Evolutionary conservation across 169 alveolate species (phyloP).

Genomic region (Plasmodium gonderi): DNA sequence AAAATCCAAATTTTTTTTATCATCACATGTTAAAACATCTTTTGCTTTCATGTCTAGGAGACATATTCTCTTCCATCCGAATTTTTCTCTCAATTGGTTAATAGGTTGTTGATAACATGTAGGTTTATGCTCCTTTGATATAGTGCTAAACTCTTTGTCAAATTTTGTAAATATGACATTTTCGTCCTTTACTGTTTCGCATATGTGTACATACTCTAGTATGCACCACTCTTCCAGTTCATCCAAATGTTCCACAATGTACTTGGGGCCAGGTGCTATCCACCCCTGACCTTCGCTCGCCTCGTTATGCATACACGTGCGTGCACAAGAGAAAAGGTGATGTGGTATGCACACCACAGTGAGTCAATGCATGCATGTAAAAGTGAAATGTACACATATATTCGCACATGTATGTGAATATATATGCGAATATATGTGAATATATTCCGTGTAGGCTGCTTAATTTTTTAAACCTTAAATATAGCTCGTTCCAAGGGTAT

Average conservation of each 20-base stretch:
- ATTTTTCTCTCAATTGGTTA: constrained; percentile 23
- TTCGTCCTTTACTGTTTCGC: constrained; percentile 66
- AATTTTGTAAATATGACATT: constrained; percentile 71
- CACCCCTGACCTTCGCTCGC: not conserved
- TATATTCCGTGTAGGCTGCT: too few relatives aligned
- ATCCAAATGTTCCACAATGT: constrained; percentile 56
- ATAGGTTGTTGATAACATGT: constrained; percentile 39
- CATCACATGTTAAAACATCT: constrained; percentile 30
- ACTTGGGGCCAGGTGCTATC: constrained; percentile 4
- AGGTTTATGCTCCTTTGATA: constrained; percentile 14
- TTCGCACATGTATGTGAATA: not conserved
- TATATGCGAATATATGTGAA: not conserved
- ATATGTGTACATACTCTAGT: constrained; percentile 76
- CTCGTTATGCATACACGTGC: not conserved
- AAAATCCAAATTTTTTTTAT: constrained; percentile 25
- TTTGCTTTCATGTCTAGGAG: constrained; percentile 63
- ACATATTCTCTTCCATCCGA: constrained; percentile 37
- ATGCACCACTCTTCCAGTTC: constrained; percentile 76
- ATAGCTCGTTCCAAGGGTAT: too few relatives aligned
- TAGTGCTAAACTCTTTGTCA: constrained; percentile 41
- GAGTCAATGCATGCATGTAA: too few relatives aligned
- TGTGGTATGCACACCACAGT: too few relatives aligned
- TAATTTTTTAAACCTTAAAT: too few relatives aligned
- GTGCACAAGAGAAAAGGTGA: too few relatives aligned
- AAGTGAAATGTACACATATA: not conserved